Conservation (phyloP, 257 asterid species). For the Hygrophila difformis region DNA sequence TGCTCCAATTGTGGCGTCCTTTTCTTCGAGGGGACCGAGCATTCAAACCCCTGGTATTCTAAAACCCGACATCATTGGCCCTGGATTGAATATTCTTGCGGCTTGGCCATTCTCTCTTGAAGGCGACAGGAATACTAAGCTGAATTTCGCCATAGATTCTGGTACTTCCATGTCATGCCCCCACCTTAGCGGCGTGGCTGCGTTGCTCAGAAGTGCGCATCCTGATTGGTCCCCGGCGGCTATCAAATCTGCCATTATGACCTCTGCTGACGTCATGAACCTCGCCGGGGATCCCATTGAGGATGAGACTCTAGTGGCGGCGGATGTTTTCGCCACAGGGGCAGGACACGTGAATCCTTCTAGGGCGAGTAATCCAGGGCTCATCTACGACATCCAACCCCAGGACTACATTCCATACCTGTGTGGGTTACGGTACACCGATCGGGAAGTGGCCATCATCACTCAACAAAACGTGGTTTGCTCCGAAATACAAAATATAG, state of each 20-base stretch:
- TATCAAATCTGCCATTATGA: slow-evolving; percentile 29
- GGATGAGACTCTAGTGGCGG: slow-evolving; percentile 16
- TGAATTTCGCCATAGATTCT: slow-evolving; percentile 22
- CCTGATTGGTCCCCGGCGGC: slow-evolving; percentile 29
- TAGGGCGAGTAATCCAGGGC: slow-evolving; percentile 18
- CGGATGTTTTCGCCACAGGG: slow-evolving; percentile 21
- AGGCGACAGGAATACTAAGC: slow-evolving; percentile 7
- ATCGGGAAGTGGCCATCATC: not conserved
- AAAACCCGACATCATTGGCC: slow-evolving; percentile 60
- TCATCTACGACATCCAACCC: slow-evolving; percentile 14
- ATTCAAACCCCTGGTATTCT: slow-evolving; percentile 29
- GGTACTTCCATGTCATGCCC: slow-evolving; percentile 36
- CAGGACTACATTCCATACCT: slow-evolving; percentile 17
- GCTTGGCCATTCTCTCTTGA: slow-evolving; percentile 33
- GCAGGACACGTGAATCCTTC: slow-evolving; percentile 25
- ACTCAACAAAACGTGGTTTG: slow-evolving; percentile 10
- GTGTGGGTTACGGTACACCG: slow-evolving; percentile 18
- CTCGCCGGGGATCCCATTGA: slow-evolving; percentile 9
- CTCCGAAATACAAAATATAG: not conserved
- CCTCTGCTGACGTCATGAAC: slow-evolving; percentile 18
- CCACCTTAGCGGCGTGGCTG: slow-evolving; percentile 26
- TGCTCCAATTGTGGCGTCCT: slow-evolving; percentile 35
- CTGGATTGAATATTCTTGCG: slow-evolving; percentile 46
- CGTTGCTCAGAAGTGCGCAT: slow-evolving; percentile 21
- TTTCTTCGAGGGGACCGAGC: slow-evolving; percentile 48